These are phyloP conservation scores for thale cress (Arabidopsis thaliana) DNA, from an alignment of 345 rosid species.

Conservation along the genomic window TAIR10.1 NC_003074.8:4460501-4461000, in stretches of 20 bases:
- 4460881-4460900: constrained; percentile 83
- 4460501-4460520: constrained; percentile 89
- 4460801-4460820: constrained; percentile 9
- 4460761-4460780: constrained; percentile 95
- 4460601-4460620: constrained; percentile 8
- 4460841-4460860: constrained; percentile 20
- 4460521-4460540: constrained; percentile 88
- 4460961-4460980: constrained; percentile 92
- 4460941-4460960: constrained; percentile 92
- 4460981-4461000: constrained; percentile 13
- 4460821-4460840: neutral
- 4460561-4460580: constrained; percentile 98
- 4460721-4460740: constrained; percentile 96
- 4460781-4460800: constrained; percentile 89
- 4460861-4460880: constrained; percentile 49
- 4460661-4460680: constrained; percentile 47
- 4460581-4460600: constrained; percentile 47
- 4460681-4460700: constrained; percentile 90
- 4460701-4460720: constrained; percentile 79
- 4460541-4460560: constrained; percentile 81
- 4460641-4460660: neutral
- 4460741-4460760: constrained; percentile 97
- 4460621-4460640: neutral
- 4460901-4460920: constrained; percentile 87
- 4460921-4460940: constrained; percentile 82